phyloP scores from a whole-genome alignment of 768 basidiomycete species.

The Naganishia friedmannii region DNA sequence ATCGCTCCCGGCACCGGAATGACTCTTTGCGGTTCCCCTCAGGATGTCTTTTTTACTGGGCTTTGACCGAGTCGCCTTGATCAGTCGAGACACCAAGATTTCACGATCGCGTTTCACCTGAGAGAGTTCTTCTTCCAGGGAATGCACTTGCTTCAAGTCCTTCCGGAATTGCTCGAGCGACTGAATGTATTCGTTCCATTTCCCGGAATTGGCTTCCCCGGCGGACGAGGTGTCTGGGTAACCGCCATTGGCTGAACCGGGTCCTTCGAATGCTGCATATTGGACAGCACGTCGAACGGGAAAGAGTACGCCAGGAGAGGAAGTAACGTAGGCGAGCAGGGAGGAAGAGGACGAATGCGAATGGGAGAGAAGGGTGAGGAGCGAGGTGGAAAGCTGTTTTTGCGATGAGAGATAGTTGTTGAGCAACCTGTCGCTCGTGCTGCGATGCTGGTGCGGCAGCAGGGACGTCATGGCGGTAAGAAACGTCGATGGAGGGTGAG shows the following conservation, averaged over 20 bases:
- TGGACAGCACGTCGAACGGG: constrained; percentile 48
- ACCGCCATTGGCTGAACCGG: constrained; percentile 36
- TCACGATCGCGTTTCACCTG: constrained; percentile 50
- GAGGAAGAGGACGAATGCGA: constrained; percentile 52
- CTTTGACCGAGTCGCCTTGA: constrained; percentile 49
- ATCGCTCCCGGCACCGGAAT: constrained; percentile 31
- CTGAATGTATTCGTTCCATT: constrained; percentile 48
- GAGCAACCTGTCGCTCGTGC: constrained; percentile 48
- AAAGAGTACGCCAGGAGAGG: constrained; percentile 48
- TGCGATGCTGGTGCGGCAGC: constrained; percentile 48
- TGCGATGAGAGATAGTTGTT: constrained; percentile 52
- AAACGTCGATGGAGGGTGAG: neutral
- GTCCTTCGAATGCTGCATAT: constrained; percentile 51
- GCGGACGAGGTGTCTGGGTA: constrained; percentile 22
- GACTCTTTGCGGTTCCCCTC: constrained; percentile 24
- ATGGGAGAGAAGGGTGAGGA: constrained; percentile 50
- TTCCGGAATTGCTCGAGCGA: constrained; percentile 49
- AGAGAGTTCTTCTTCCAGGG: constrained; percentile 50
- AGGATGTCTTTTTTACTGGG: constrained; percentile 48
- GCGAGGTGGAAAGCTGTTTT: constrained; percentile 45
- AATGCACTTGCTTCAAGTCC: constrained; percentile 51
- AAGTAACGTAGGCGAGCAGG: constrained; percentile 50
- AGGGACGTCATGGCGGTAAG: constrained; percentile 43
- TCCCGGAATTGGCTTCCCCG: constrained; percentile 32
- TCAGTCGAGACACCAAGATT: constrained; percentile 49